A percentile compares a stretch with the other conserved stretches of the same genome.
These are phyloP conservation scores for Omphalea diandra DNA, from an alignment of 441 rosid genomes.

Conservation along the genomic window DNA sequence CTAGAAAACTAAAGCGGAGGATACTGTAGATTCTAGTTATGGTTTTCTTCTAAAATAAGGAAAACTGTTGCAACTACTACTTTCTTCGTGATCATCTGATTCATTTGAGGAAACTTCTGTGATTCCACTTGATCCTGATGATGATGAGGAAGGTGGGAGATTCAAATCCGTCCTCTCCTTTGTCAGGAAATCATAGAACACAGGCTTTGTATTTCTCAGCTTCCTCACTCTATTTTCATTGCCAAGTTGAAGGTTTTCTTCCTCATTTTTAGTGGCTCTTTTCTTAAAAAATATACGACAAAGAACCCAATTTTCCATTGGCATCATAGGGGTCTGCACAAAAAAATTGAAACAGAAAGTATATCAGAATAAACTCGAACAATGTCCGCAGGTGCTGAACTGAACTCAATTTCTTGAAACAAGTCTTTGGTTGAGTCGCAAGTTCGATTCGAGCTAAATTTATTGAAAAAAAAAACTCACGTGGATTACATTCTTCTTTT, in stretches of 20 bases:
- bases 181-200: slow-evolving; percentile 77
- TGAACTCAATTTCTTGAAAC: too few species aligned
- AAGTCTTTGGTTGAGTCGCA: neutral
- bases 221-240: slow-evolving; percentile 36
- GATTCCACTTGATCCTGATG: slow-evolving; percentile 49
- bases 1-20: neutral
- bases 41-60: slow-evolving; percentile 58
- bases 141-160: slow-evolving; percentile 57
- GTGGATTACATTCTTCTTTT: slow-evolving; percentile 34
- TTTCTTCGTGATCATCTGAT: slow-evolving; percentile 61
- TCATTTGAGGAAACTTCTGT: slow-evolving; percentile 35
- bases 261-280: slow-evolving; percentile 51
- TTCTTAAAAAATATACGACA: slow-evolving; percentile 93
- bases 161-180: slow-evolving; percentile 62
- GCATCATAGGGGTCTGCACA: slow-evolving; percentile 43
- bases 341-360: slow-evolving; percentile 6
- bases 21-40: slow-evolving; percentile 23
- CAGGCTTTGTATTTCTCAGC: slow-evolving; percentile 44
- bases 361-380: slow-evolving; percentile 3
- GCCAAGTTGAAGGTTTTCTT: slow-evolving; percentile 32
- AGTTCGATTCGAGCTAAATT: too few species aligned
- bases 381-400: neutral
- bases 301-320: slow-evolving; percentile 79
- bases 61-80: slow-evolving; percentile 70
- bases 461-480: slow-evolving; percentile 21